Evolutionary conservation across 2,329 filamentous ascomycete genomes (phyloP).

Genomic region (Phaeoacremonium minimum): DNA sequence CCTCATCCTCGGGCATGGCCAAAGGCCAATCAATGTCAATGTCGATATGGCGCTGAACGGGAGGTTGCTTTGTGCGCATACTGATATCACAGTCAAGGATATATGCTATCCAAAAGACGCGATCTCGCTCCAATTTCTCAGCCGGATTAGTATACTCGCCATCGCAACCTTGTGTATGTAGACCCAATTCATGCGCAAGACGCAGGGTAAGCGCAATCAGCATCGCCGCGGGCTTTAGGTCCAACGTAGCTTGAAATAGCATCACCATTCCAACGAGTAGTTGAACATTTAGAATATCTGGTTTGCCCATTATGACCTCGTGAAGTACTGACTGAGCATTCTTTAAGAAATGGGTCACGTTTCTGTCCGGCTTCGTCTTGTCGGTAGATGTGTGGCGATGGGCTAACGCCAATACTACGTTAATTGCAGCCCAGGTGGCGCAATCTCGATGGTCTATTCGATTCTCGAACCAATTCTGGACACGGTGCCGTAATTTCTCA

Average conservation of each 20-base stretch:
- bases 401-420: constrained; percentile 21
- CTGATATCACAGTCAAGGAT: constrained; percentile 21
- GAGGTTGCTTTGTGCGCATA: constrained; percentile 17
- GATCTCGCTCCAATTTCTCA: constrained; percentile 14
- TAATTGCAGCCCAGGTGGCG: constrained; percentile 21
- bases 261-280: constrained; percentile 22
- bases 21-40: constrained; percentile 17
- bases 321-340: constrained; percentile 21
- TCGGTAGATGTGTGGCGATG: constrained; percentile 10
- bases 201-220: constrained; percentile 19
- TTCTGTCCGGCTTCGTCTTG: constrained; percentile 5
- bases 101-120: constrained; percentile 24
- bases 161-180: constrained; percentile 13
- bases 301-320: constrained; percentile 16
- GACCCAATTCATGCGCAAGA: constrained; percentile 15
- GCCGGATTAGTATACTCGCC: too few species aligned
- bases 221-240: constrained; percentile 18
- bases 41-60: constrained; percentile 16
- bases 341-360: constrained; percentile 15
- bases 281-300: constrained; percentile 21
- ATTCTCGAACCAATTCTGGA: constrained; percentile 14
- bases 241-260: constrained; percentile 17
- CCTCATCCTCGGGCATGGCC: constrained; percentile 7
- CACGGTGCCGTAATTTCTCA: constrained; percentile 12
- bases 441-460: constrained; percentile 14